Conservation (phyloP, 345 rosid genomes). For the Euphorbia tirucalli region DNA sequence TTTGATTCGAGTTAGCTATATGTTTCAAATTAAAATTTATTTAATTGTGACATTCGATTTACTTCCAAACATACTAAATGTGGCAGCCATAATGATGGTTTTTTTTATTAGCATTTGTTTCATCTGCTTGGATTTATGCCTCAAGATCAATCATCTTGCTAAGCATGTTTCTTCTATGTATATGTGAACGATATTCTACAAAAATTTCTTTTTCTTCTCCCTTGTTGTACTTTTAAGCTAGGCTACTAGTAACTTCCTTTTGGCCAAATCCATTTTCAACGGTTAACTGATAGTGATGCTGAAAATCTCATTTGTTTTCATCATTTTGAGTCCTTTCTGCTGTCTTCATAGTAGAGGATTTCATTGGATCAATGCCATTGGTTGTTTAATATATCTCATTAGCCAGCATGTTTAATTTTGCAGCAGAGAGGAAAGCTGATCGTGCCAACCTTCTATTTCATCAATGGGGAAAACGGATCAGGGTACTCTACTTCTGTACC, state of each 20-base stretch:
- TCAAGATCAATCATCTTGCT: background rate
- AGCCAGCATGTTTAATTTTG: conserved; percentile 5
- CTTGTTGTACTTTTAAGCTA: background rate
- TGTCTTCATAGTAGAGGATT: background rate
- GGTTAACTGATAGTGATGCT: too few species aligned
- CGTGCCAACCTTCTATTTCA: background rate
- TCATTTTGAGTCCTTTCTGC: background rate
- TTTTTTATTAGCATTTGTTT: too few species aligned
- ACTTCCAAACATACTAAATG: background rate
- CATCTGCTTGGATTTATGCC: background rate
- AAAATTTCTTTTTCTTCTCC: background rate
- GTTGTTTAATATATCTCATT: background rate
- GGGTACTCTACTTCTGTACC: conserved; percentile 22
- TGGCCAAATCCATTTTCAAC: background rate
- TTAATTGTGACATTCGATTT: background rate
- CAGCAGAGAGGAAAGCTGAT: conserved; percentile 24
- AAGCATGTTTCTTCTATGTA: background rate
- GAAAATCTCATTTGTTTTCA: background rate
- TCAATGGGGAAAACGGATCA: conserved; percentile 28
- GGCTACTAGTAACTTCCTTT: background rate
- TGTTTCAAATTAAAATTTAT: background rate
- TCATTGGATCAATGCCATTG: background rate
- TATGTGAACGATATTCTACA: too few species aligned
- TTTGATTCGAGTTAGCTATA: too few species aligned
- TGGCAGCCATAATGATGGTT: conserved; percentile 2